Evolutionary conservation across 2,329 filamentous ascomycete species (phyloP).

Genomic region (Penicillium freii): DNA sequence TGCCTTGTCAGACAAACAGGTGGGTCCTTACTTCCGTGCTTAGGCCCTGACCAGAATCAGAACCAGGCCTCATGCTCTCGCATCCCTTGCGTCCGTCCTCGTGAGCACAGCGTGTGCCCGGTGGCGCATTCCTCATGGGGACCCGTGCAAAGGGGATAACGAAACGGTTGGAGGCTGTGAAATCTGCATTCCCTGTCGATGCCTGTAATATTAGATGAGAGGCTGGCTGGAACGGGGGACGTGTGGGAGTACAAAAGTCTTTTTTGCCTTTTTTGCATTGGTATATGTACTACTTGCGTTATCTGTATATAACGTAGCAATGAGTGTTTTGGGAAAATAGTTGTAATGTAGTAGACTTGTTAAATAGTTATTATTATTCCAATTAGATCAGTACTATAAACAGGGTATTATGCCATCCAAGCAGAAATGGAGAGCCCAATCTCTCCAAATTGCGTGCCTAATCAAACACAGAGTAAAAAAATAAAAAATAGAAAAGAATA

Average conservation of each 20-base stretch:
- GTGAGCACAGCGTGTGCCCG: conserved; percentile 15
- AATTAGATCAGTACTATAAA: neutral
- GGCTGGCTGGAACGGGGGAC: neutral
- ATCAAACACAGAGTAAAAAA: neutral
- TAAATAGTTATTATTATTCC: neutral
- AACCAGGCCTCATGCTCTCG: neutral
- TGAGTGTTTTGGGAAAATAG: neutral
- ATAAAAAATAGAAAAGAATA: neutral
- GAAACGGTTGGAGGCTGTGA: conserved; percentile 1
- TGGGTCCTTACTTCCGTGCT: conserved; percentile 11
- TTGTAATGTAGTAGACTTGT: neutral
- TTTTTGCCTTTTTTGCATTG: neutral
- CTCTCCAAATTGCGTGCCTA: neutral
- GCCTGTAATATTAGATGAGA: neutral
- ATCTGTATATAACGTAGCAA: neutral
- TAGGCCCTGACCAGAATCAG: neutral
- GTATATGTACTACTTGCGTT: neutral
- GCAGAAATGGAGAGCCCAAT: neutral
- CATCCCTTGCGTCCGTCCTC: conserved; percentile 24
- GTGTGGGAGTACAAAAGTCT: neutral
- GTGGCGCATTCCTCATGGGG: conserved; percentile 19
- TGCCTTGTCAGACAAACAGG: conserved; percentile 8
- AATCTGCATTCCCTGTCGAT: neutral
- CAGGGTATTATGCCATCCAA: neutral
- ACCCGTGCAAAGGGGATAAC: conserved; percentile 2